Conservation (phyloP, 2,329 filamentous ascomycete genomes). For the Fusarium nygamai region DNA sequence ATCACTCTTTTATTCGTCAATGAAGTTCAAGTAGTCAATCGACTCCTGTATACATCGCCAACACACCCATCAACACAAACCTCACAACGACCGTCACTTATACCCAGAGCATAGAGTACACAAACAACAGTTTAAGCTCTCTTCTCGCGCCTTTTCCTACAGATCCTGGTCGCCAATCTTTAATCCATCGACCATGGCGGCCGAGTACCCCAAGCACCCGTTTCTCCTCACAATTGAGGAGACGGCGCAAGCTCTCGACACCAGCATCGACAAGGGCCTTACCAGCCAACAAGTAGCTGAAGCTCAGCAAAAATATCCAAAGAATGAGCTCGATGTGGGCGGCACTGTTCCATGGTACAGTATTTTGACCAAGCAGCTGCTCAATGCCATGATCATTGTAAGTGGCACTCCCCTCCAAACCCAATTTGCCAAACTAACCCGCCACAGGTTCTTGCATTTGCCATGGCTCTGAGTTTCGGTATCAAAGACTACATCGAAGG, state of each 20-base stretch:
- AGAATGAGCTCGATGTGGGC: constrained; percentile 76
- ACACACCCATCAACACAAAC: background rate
- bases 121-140: background rate
- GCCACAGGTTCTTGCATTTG: constrained; percentile 77
- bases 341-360: constrained; percentile 75
- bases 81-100: background rate
- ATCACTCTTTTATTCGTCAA: constrained; percentile 9
- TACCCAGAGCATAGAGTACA: constrained; percentile 8
- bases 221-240: constrained; percentile 70
- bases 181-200: constrained; percentile 52
- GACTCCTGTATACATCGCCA: background rate
- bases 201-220: constrained; percentile 64
- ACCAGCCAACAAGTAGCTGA: constrained; percentile 67
- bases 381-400: constrained; percentile 82
- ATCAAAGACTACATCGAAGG: constrained; percentile 75
- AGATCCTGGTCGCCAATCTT: constrained; percentile 1
- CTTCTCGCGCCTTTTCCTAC: background rate
- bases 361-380: constrained; percentile 76
- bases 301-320: constrained; percentile 68
- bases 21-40: constrained; percentile 32
- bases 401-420: constrained; percentile 40
- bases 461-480: constrained; percentile 76
- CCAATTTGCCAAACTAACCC: background rate
- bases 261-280: constrained; percentile 74
- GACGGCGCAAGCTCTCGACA: constrained; percentile 70